These are phyloP conservation scores for Paraconiothyrium brasiliense DNA, from an alignment of 2,329 filamentous ascomycete genomes.

Conservation along the genomic window DNA sequence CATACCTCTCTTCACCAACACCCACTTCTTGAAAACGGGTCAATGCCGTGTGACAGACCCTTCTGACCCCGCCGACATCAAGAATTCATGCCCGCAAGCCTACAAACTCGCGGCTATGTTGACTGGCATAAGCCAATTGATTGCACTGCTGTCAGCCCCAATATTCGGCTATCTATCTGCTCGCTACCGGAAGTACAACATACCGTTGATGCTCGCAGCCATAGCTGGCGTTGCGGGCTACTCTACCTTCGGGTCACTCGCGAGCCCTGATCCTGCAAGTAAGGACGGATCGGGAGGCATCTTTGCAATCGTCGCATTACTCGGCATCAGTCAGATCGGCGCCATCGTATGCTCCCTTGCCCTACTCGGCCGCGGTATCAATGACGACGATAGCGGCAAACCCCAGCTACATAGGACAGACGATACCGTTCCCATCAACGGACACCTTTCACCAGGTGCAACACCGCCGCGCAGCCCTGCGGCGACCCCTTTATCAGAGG, in stretches of 20 bases:
- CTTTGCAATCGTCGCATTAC: slow-evolving; percentile 78
- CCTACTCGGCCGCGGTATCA: slow-evolving; percentile 81
- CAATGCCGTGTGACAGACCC: slow-evolving; percentile 70
- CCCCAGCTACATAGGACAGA: slow-evolving; percentile 17
- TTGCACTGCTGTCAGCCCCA: slow-evolving; percentile 85
- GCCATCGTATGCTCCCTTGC: slow-evolving; percentile 96
- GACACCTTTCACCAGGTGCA: slow-evolving; percentile 44
- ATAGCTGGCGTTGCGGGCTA: slow-evolving; percentile 82
- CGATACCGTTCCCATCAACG: slow-evolving; percentile 27
- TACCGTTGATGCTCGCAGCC: slow-evolving; percentile 77
- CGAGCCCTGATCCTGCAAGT: slow-evolving; percentile 78
- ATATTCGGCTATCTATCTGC: slow-evolving; percentile 87
- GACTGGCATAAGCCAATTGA: slow-evolving; percentile 86
- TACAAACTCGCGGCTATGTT: slow-evolving; percentile 89
- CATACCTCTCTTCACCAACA: slow-evolving; percentile 91
- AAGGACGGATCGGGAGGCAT: slow-evolving; percentile 74
- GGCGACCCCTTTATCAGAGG: slow-evolving; percentile 39
- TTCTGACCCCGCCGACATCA: slow-evolving; percentile 68
- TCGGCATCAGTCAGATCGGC: slow-evolving; percentile 94
- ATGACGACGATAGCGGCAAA: slow-evolving; percentile 57
- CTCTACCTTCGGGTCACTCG: slow-evolving; percentile 75
- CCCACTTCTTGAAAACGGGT: slow-evolving; percentile 83
- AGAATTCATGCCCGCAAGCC: slow-evolving; percentile 82
- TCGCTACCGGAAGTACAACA: slow-evolving; percentile 69
- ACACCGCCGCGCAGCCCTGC: slow-evolving; percentile 44